Conservation (phyloP, 1,284 basidiomycete genomes). For the Cyathus pygmaeus region DNA sequence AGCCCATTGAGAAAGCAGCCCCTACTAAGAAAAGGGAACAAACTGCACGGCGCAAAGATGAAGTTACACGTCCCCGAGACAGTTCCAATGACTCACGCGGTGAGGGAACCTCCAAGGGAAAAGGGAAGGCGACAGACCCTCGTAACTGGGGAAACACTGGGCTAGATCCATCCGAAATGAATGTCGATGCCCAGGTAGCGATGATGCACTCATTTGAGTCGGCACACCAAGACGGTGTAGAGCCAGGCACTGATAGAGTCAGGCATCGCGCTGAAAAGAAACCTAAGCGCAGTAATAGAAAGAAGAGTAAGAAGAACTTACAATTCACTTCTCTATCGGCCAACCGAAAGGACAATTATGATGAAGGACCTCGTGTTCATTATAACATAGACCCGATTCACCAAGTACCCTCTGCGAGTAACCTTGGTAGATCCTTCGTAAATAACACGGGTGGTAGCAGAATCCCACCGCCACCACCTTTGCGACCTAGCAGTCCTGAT, state of each 20-base stretch:
- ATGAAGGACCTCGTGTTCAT: not conserved
- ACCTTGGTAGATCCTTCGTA: not conserved
- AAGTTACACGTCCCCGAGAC: not conserved
- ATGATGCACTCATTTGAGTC: not conserved
- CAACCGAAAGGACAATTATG: not conserved
- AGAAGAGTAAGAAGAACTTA: not conserved
- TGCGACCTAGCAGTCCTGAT: no score
- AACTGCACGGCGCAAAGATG: no score
- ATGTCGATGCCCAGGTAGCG: constrained; percentile 1
- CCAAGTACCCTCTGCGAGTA: not conserved
- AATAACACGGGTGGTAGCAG: not conserved
- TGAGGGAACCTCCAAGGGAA: constrained; percentile 6
- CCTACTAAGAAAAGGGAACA: no score
- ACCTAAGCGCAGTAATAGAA: no score
- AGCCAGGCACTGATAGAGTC: no score
- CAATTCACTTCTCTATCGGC: not conserved
- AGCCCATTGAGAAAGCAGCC: no score
- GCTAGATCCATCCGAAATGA: not conserved
- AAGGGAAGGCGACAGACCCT: constrained; percentile 10
- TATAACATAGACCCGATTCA: not conserved
- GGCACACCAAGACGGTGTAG: no score
- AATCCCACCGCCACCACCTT: not conserved
- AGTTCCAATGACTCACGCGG: not conserved
- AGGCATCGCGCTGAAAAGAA: no score
- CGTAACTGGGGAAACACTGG: constrained; percentile 8